A percentile compares a stretch with the other conserved stretches of the same genome.
phyloP scores from a whole-genome alignment of 2,329 filamentous ascomycete species.

The Aspergillus sp. region DNA sequence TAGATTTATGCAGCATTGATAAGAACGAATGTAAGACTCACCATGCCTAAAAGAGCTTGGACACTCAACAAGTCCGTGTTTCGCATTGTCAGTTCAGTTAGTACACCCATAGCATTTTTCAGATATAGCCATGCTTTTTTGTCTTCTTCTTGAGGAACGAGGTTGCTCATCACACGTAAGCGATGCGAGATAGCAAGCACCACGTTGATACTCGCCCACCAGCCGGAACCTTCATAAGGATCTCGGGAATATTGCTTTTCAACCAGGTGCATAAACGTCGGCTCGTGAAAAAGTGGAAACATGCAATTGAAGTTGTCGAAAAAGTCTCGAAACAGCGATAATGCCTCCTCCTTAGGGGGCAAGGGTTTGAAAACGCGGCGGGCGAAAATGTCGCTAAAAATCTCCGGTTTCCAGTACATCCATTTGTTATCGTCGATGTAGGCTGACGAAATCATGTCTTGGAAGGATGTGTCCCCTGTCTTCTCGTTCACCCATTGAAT shows the following conservation, averaged over 20 bases:
- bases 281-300: conserved; percentile 95
- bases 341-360: conserved; percentile 80
- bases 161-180: conserved; percentile 90
- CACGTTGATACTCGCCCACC: conserved; percentile 97
- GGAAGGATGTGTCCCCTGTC: conserved; percentile 92
- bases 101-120: conserved; percentile 93
- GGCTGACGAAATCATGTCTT: conserved; percentile 90
- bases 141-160: conserved; percentile 87
- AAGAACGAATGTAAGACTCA: conserved; percentile 30
- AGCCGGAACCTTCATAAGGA: conserved; percentile 91
- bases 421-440: conserved; percentile 92
- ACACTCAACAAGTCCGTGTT: conserved; percentile 95
- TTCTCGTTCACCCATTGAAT: conserved; percentile 99
- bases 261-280: conserved; percentile 96
- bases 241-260: conserved; percentile 91
- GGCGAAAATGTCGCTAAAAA: conserved; percentile 89
- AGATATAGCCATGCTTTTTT: conserved; percentile 93
- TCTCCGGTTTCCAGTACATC: conserved; percentile 97
- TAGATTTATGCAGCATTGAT: background rate
- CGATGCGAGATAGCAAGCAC: conserved; percentile 90
- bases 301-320: conserved; percentile 99
- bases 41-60: conserved; percentile 89
- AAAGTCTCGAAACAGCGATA: conserved; percentile 86
- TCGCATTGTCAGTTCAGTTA: conserved; percentile 89
- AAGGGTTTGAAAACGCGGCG: conserved; percentile 79